Conservation (phyloP, 1,284 basidiomycete species). For the Schizophyllum amplum region DNA sequence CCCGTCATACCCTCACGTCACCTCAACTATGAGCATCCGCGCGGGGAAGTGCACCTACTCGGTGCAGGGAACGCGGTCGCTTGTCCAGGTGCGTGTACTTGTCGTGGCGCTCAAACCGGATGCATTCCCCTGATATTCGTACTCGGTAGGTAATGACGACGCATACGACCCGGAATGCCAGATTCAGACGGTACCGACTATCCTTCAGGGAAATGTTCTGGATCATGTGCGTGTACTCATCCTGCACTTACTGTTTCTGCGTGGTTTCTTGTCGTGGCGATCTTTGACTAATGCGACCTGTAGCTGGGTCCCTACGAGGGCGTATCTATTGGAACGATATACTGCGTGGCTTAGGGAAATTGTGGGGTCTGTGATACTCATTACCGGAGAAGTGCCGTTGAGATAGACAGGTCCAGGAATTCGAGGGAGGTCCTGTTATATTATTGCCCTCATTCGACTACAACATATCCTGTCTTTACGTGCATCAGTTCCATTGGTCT, state of each 20-base stretch:
- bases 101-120: constrained; percentile 1
- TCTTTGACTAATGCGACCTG: not conserved
- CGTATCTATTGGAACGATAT: not conserved
- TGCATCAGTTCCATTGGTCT: too few species aligned
- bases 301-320: not conserved
- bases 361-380: too few species aligned
- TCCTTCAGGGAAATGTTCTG: not conserved
- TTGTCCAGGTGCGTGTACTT: constrained; percentile 28
- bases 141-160: not conserved
- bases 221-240: not conserved
- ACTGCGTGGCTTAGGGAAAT: too few species aligned
- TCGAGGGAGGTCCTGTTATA: too few species aligned
- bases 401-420: too few species aligned
- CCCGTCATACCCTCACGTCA: constrained; percentile 4
- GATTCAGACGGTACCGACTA: not conserved
- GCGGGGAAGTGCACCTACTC: constrained; percentile 10
- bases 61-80: constrained; percentile 19
- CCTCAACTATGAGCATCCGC: not conserved
- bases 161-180: not conserved
- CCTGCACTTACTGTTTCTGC: too few species aligned
- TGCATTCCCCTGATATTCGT: not conserved
- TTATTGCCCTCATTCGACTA: too few species aligned
- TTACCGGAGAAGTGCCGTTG: too few species aligned
- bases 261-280: not conserved
- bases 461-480: too few species aligned